A percentile compares a stretch with the other conserved stretches of the same genome.
Conservation (phyloP, 1,284 basidiomycete species). For the Grifola frondosa region DNA sequence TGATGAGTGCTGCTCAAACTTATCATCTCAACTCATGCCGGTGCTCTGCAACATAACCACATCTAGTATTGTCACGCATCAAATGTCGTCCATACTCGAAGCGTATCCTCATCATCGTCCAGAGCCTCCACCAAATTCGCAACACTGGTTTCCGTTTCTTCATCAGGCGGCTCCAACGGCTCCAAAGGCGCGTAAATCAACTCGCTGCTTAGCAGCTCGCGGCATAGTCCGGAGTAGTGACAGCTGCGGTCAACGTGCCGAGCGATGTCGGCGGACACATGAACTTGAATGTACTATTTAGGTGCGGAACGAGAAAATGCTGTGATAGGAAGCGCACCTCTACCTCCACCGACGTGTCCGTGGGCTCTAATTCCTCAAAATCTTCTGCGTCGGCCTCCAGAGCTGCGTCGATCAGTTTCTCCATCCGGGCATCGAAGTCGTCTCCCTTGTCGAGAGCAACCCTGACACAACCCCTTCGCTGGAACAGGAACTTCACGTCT, state of each 20-base stretch:
- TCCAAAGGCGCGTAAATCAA: constrained; percentile 57
- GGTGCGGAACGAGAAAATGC: constrained; percentile 1
- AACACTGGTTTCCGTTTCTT: constrained; percentile 42
- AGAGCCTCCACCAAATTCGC: constrained; percentile 52
- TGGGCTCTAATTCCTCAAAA: constrained; percentile 43
- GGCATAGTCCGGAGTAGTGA: constrained; percentile 35
- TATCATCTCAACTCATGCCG: too few relatives aligned
- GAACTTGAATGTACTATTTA: constrained; percentile 42
- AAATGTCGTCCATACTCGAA: constrained; percentile 61
- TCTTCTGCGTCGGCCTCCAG: constrained; percentile 55
- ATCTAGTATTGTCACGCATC: too few relatives aligned
- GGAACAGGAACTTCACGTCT: constrained; percentile 78
- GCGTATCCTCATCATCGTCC: constrained; percentile 62
- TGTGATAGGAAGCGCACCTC: constrained; percentile 36
- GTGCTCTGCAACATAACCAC: too few relatives aligned
- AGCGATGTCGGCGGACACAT: constrained; percentile 52
- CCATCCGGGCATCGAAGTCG: constrained; percentile 43
- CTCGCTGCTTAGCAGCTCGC: constrained; percentile 53
- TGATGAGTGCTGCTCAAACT: too few relatives aligned
- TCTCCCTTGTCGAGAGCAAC: constrained; percentile 49
- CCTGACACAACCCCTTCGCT: constrained; percentile 63
- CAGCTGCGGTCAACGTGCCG: constrained; percentile 42
- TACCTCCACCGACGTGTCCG: constrained; percentile 37
- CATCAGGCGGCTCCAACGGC: constrained; percentile 35
- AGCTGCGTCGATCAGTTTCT: constrained; percentile 51